Evolutionary conservation across 371 early-diverging fungal species (phyloP).

Genomic region (Rhizomucor pusillus): DNA sequence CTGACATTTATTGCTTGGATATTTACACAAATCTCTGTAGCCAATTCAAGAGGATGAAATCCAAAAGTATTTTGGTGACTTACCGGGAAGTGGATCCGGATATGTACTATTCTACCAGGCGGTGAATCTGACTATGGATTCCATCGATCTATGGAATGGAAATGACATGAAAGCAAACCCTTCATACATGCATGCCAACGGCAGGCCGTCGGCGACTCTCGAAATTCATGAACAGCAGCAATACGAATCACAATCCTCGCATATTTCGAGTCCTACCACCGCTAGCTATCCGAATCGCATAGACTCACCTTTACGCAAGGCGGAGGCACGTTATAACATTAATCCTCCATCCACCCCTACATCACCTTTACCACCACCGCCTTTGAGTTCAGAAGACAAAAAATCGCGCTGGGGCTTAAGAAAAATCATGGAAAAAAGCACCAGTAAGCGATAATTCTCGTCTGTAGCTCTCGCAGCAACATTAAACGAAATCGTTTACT

Average conservation of each 20-base stretch:
- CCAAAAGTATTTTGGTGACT: slow-evolving; percentile 81
- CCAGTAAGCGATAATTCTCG: slow-evolving; percentile 6
- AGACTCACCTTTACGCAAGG: background rate
- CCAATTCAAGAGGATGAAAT: slow-evolving; percentile 78
- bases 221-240: slow-evolving; percentile 1
- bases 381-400: slow-evolving; percentile 25
- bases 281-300: slow-evolving; percentile 3
- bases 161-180: slow-evolving; percentile 10
- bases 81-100: slow-evolving; percentile 76
- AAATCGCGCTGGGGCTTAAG: slow-evolving; percentile 33
- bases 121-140: slow-evolving; percentile 40
- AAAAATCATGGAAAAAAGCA: slow-evolving; percentile 21
- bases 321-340: too few relatives aligned
- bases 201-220: slow-evolving; percentile 11
- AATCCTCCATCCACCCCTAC: slow-evolving; percentile 2
- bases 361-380: slow-evolving; percentile 5
- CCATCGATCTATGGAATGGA: slow-evolving; percentile 25
- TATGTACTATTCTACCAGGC: slow-evolving; percentile 85
- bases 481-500: too few relatives aligned
- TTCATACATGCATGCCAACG: slow-evolving; percentile 8
- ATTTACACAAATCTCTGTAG: slow-evolving; percentile 18
- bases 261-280: background rate
- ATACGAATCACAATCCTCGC: background rate
- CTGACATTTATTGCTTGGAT: background rate
- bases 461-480: too few relatives aligned